A percentile compares a stretch with the other conserved stretches of the same genome.
phyloP scores from a whole-genome alignment of 2,329 filamentous ascomycete species.

The Aspergillus clavatus region DNA sequence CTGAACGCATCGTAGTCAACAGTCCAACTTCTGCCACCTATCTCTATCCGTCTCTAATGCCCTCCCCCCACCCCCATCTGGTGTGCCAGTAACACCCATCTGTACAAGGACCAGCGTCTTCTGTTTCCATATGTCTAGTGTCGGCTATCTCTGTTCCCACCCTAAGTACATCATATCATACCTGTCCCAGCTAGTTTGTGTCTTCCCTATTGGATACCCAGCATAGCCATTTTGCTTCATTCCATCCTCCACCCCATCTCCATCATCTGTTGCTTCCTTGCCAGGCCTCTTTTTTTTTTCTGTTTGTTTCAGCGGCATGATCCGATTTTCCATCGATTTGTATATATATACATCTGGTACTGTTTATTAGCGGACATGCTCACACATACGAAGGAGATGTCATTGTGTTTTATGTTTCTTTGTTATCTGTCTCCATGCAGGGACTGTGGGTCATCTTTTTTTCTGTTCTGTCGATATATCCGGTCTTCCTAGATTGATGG shows the following conservation, averaged over 20 bases:
- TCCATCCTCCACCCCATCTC: background rate
- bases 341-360: slow-evolving; percentile 1
- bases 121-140: background rate
- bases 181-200: slow-evolving; percentile 6
- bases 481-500: no score
- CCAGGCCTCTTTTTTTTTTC: background rate
- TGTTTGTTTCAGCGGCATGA: background rate
- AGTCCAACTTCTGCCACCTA: background rate
- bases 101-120: background rate
- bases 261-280: slow-evolving; percentile 8
- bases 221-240: slow-evolving; percentile 19
- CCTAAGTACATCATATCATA: background rate
- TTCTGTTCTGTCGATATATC: no score
- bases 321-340: no score
- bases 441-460: no score
- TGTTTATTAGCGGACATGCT: slow-evolving; percentile 1
- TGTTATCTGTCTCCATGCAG: no score
- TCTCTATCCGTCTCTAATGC: background rate
- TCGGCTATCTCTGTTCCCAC: background rate
- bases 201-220: slow-evolving; percentile 30
- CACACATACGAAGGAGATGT: slow-evolving; percentile 6
- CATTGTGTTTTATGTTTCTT: background rate
- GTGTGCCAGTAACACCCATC: no score
- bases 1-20: background rate
- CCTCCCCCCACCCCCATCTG: no score